Evolutionary conservation across 257 asterid genomes (phyloP).

Genomic region (Vinca minor): DNA sequence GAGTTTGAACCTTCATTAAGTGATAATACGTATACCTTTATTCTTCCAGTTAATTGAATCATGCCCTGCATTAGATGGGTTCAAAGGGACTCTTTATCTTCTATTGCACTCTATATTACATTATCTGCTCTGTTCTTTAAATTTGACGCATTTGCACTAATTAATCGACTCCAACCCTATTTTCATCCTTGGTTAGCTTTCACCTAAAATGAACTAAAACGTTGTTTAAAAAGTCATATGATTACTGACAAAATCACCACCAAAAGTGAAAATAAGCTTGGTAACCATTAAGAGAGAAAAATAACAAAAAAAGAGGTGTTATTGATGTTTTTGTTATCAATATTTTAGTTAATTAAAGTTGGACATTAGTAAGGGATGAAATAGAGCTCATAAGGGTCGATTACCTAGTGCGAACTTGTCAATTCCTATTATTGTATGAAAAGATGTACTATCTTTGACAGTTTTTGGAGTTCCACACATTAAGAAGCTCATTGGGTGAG

Average conservation of each 20-base stretch:
- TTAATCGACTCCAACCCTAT: background rate
- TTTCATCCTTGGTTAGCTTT: background rate
- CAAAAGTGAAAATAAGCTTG: background rate
- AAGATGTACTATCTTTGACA: too few relatives aligned
- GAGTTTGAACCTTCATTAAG: background rate
- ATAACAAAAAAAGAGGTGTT: too few relatives aligned
- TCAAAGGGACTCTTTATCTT: background rate
- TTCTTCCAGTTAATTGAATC: background rate
- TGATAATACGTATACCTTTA: background rate
- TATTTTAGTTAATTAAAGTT: background rate
- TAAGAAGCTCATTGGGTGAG: too few relatives aligned
- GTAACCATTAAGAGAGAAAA: too few relatives aligned
- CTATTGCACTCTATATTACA: background rate
- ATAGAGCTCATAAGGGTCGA: background rate
- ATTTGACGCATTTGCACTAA: background rate
- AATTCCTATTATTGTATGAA: too few relatives aligned
- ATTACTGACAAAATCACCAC: background rate
- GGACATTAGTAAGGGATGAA: background rate
- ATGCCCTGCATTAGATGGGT: background rate
- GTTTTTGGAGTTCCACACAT: too few relatives aligned
- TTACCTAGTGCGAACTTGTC: background rate
- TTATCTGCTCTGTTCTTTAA: background rate
- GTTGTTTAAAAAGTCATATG: too few relatives aligned
- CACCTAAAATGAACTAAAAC: too few relatives aligned
- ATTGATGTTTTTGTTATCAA: too few relatives aligned